Base-by-base conservation (phyloP, 106 monocot genomes). In the Alisma plantagoaquatica region DNA sequence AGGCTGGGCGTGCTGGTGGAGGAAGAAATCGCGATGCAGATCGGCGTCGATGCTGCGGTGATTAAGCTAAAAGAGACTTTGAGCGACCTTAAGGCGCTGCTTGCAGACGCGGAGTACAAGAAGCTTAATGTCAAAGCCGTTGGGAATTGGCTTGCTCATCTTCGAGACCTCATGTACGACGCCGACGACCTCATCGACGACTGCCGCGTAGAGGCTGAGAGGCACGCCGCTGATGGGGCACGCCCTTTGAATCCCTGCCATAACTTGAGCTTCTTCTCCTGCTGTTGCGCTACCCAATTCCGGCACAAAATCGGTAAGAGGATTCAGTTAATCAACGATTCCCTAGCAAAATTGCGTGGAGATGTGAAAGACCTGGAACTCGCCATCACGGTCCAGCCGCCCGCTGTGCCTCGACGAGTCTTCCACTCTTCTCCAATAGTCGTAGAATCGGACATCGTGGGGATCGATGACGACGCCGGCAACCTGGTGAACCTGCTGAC, bases 111-210 rank as follows among this genome's bases (percentile, higher is more conserved):
- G 4, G 52, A 64, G 53, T 28, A 53, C 42, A 53, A 19, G 41
- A 16, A 41, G 27, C 12, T 42, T 29, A 35, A 31, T 10, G 51
- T 52, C 51, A 35, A 26, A 16, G 26, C 52, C 6, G 31, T 64
- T 15, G n/a, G 10, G 5, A 16, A 3, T 24, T 64, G 52, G 63
- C 27, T 64, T 4, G 21, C 7, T 6, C 41, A 29, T 18, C 63
- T 64, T 3, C 51, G 41, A 35, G 46, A 64, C 9, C 11, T 64
- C 41, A 64, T 64, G 63, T 64, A 64, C 27, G 63, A 64, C 29
- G 43, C 51, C 8, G 63, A 64, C 19, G 63, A 64, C 41, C 2
- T 53, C 24, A 21, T 64, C 38, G 63, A 64, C 15, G 24, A 27
- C 14, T 51, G 51, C 43, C 15, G 20, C 2, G 30, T 53, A 17